These are phyloP conservation scores for Pholiota molesta DNA, from an alignment of 768 basidiomycete genomes.

Conservation along the genomic window DNA sequence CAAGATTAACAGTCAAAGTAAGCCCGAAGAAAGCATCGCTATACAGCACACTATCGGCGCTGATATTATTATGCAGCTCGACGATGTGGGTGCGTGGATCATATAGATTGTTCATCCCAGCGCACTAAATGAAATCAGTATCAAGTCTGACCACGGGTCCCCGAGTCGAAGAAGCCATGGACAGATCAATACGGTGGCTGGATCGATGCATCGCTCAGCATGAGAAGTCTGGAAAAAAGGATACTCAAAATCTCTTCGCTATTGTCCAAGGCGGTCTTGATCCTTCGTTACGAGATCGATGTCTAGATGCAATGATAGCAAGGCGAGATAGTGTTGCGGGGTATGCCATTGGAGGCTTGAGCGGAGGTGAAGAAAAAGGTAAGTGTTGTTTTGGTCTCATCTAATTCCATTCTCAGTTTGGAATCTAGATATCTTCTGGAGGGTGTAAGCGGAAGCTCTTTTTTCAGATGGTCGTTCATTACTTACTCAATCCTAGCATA, in stretches of 20 bases:
- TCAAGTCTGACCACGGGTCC: conserved; percentile 80
- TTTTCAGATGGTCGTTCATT: not conserved
- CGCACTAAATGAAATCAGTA: conserved; percentile 42
- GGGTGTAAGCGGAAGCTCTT: conserved; percentile 54
- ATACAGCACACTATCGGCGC: conserved; percentile 91
- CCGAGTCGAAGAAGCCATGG: conserved; percentile 87
- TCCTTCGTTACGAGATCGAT: conserved; percentile 67
- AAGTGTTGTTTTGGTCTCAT: conserved; percentile 7
- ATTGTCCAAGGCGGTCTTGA: conserved; percentile 91
- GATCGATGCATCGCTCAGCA: conserved; percentile 86
- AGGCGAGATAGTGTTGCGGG: conserved; percentile 80
- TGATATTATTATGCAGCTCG: conserved; percentile 95
- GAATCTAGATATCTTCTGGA: conserved; percentile 76
- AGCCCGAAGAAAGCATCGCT: conserved; percentile 92
- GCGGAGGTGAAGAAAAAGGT: conserved; percentile 94
- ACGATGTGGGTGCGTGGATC: conserved; percentile 75
- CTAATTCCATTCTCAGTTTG: not conserved
- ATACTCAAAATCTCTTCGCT: conserved; percentile 84
- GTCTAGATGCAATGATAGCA: conserved; percentile 80
- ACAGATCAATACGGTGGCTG: conserved; percentile 86
- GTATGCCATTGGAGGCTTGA: conserved; percentile 89
- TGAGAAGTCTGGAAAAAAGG: conserved; percentile 62
- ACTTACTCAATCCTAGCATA: conserved; percentile 50
- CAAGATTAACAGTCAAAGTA: conserved; percentile 6
- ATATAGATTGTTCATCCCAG: not conserved